Base-by-base conservation (phyloP, 176 grass and related monocot species). In the Ensete ventricosum region DNA sequence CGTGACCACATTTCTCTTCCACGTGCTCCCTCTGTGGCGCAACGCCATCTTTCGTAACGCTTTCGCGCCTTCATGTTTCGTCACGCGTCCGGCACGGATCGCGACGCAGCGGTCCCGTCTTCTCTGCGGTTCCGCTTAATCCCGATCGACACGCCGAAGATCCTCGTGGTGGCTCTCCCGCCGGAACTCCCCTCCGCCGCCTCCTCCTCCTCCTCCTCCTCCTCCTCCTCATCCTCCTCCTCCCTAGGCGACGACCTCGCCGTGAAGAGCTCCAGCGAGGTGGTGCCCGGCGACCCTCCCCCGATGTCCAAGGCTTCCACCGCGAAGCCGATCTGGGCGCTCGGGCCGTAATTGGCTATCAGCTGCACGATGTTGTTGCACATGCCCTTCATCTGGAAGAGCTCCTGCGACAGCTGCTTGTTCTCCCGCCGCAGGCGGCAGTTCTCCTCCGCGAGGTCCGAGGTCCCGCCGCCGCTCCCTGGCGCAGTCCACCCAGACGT, bases 371-470 rank as follows among this genome's bases (percentile, higher is more conserved):
- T 87, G 48, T 89, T 87, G 74, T 65, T 77, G 87, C 90, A 92
- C 17, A 96, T 10, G 19, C 76, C 84, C 2, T 81, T 84, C 79
- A 89, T 83, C 65, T 84, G 81, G n/a, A 81, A 58, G 6, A 96
- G 93, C 74, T 96, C 93, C 14, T 76, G 87, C 3, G 85, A 72
- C 65, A 96, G 85, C 79, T 75, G 76, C 79, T 55, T 81, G 64
- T 96, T 96, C 87, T 96, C 93, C 24, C 73, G 83, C 67, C 85
- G 90, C 53, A 96, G 77, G 63, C 73, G 63, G 77, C 83, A 82
- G 81, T 96, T 96, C 79, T 92, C 92, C 80, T 92, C 92, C 80
- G 83, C 84, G 74, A 96, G 75, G 64, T 82, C 79, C 64, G 77
- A 53, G 55, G 71, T 50, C 11, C 9, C 54, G 73, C 85, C 72